Base-by-base conservation (phyloP, 163 green algal species). In the Chlamydomonas reinhardtii region DNA sequence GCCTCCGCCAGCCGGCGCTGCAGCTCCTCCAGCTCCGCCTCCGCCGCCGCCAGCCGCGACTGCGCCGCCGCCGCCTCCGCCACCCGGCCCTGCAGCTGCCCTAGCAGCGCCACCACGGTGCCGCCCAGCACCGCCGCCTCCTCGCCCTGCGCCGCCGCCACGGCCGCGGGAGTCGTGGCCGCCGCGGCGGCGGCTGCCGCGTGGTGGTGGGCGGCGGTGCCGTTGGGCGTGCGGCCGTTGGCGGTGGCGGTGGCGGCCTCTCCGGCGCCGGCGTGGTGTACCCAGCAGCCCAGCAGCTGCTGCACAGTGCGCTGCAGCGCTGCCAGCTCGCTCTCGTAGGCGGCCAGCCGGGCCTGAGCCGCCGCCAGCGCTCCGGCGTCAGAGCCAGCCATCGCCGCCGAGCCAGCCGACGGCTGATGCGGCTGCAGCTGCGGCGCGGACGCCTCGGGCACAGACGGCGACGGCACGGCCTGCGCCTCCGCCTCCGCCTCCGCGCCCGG, bases 81-180 rank as follows among this genome's bases (percentile, higher is more conserved):
- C 34, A 70, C 65, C 15, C 56, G 59, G 34, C 35, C 56, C 81
- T 81, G 35, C 37, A 81, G 71, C 81, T 87, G 56, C 29, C 37
- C 70, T 29, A 74, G 59, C 25, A 87, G 56, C 29, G 35, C 59
- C 56, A 81, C 81, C 56, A 74, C 81, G 32, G 80, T 74, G 35
- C 56, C 59, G 19, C 81, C 81, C 54, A 79, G 56, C 34, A 80
- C 80, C 25, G 66, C 81, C 81, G 48, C 59, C 29, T 77, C 79
- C 22, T 62, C 4, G 8, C 12, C 22, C 35, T 56, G 35, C 35
- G 35, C 35, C 16, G 3, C 17, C 19, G 56, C 71, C 56, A 69
- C 71, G 35, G 54, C 80, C 52, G n/a, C n/a, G n/a, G n/a, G n/a
- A n/a, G 79, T 73, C 27, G 34, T 56, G 16, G 70, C 80, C 54